These are phyloP conservation scores for Collybia mongolica DNA, from an alignment of 768 basidiomycete species.

Conservation along the genomic window DNA sequence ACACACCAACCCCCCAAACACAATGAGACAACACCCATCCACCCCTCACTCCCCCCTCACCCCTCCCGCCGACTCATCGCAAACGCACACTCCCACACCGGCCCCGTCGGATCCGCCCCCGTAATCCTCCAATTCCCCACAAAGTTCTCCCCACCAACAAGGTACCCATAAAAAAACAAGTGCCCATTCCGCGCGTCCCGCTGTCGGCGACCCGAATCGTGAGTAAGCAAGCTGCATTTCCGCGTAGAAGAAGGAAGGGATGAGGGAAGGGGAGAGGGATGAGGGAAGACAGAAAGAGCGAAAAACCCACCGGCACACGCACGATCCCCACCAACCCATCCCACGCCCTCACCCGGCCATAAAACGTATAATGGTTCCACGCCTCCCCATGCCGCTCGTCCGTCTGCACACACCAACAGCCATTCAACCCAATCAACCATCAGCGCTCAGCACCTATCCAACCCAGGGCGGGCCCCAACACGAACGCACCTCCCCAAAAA, in stretches of 20 bases:
- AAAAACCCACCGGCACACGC: slow-evolving; percentile 32
- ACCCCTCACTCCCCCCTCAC: background rate
- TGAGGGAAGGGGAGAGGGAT: too few species aligned
- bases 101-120: slow-evolving; percentile 38
- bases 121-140: slow-evolving; percentile 73
- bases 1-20: too few species aligned
- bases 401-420: too few species aligned
- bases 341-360: slow-evolving; percentile 57
- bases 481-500: slow-evolving; percentile 66
- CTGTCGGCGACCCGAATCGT: too few species aligned
- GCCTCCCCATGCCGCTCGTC: slow-evolving; percentile 45
- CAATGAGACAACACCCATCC: too few species aligned
- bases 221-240: too few species aligned
- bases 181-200: slow-evolving; percentile 21
- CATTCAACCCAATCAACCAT: too few species aligned
- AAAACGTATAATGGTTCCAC: slow-evolving; percentile 46
- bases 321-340: slow-evolving; percentile 58
- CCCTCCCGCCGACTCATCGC: slow-evolving; percentile 50
- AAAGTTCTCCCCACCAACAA: slow-evolving; percentile 62
- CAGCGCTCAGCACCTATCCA: too few species aligned
- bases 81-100: slow-evolving; percentile 65
- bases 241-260: too few species aligned
- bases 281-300: slow-evolving; percentile 9
- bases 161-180: slow-evolving; percentile 67
- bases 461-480: too few species aligned